Base-by-base conservation (phyloP, 306 rosid species). In the Styphnolobium japonicum region DNA sequence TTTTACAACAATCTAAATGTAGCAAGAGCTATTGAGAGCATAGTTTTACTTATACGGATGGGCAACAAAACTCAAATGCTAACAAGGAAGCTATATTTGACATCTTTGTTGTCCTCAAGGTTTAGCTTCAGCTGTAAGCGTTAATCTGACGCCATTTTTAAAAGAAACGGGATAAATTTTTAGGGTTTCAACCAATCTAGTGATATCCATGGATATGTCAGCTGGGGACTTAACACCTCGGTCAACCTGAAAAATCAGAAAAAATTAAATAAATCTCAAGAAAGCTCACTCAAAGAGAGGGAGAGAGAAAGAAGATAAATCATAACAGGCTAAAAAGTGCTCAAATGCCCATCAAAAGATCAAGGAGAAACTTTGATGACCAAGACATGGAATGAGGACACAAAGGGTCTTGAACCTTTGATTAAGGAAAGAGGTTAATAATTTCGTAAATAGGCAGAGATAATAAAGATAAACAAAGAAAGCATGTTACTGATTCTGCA, bases 141-240 rank as follows among this genome's bases (percentile, higher is more conserved):
- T 92, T 84, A 86, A 82, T 81, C 82, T 88, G 66, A 95, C 97
- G 1, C 97, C 98, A 2, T 90, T 91, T 43, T 15, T 61, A 58
- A 85, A 95, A n/a, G 94, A 84, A 85, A 87, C 73, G 14, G 97
- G 98, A 82, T 82, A 25, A 66, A 87, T 57, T 55, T 62, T 85
- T 53, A 95, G 88, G 0, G 85, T 90, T 84, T 81, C 86, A 83
- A 89, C 78, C 85, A 95, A 85, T 82, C 86, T 92, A 42, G 85
- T 84, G 67, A 92, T 90, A 27, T 92, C 91, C 98, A 95, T 92
- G 49, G 98, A 95, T 86, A 90, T 92, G 88, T 95, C 98, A 9
- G 98, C 76, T 3, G 98, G 98, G 42, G 96, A 92, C 84, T 77
- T 90, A 19, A 92, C 98, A 15, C 96, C 98, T 43, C 98, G 91